Evolutionary conservation across 1,284 basidiomycete species (phyloP).

Genomic region (Apiotrichum porosum): DNA sequence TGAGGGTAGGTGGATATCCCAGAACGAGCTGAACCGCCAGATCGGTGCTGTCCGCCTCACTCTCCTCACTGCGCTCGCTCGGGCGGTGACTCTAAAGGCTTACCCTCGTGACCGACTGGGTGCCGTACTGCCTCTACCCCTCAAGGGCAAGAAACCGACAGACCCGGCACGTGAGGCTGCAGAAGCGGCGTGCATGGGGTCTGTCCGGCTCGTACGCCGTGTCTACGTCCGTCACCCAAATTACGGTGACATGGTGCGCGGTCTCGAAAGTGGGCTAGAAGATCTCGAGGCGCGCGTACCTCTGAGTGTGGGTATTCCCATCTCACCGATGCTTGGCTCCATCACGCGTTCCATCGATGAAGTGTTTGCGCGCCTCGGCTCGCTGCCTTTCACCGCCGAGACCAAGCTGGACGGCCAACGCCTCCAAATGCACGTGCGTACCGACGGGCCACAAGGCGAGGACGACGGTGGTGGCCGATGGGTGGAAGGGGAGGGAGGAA

Average conservation of each 20-base stretch:
- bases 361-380: conserved; percentile 67
- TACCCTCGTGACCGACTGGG: conserved; percentile 44
- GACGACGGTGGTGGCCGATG: conserved; percentile 45
- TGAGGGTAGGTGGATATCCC: conserved; percentile 57
- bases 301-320: conserved; percentile 63
- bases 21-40: conserved; percentile 59
- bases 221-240: conserved; percentile 86
- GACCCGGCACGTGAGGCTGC: conserved; percentile 54
- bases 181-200: conserved; percentile 53
- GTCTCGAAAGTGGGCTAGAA: conserved; percentile 62
- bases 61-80: conserved; percentile 73
- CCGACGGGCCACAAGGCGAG: conserved; percentile 41
- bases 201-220: conserved; percentile 64
- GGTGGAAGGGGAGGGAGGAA: conserved; percentile 47
- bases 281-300: conserved; percentile 62
- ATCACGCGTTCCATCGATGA: conserved; percentile 75
- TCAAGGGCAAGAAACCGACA: conserved; percentile 40
- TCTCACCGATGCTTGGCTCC: conserved; percentile 52
- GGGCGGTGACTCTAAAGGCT: conserved; percentile 64
- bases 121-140: conserved; percentile 44
- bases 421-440: conserved; percentile 71
- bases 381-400: conserved; percentile 69
- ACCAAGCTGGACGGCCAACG: conserved; percentile 83
- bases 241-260: conserved; percentile 70
- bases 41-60: conserved; percentile 83